Conservation (phyloP, 495 filamentous ascomycete species). For the Xylaria telfairii region DNA sequence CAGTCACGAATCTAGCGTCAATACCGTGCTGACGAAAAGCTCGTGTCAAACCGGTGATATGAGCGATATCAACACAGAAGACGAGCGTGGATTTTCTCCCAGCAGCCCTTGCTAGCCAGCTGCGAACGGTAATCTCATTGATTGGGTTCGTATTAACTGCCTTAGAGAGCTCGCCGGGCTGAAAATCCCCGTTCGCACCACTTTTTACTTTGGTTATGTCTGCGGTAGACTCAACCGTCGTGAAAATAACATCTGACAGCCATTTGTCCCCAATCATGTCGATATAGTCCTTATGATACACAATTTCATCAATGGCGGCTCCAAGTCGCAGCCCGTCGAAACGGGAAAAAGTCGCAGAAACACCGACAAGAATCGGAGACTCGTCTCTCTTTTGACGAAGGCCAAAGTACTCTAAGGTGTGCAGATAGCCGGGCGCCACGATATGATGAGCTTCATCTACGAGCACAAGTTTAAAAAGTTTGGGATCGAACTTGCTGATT, state of each 20-base stretch:
- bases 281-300: constrained; percentile 96
- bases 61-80: constrained; percentile 88
- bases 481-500: constrained; percentile 80
- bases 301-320: constrained; percentile 90
- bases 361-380: constrained; percentile 81
- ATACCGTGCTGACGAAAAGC: constrained; percentile 78
- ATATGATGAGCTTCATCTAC: constrained; percentile 99
- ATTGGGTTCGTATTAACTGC: constrained; percentile 79
- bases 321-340: constrained; percentile 89
- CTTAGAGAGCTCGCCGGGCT: constrained; percentile 69
- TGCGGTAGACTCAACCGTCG: constrained; percentile 82
- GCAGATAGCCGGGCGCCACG: constrained; percentile 79
- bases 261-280: constrained; percentile 93
- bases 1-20: constrained; percentile 84
- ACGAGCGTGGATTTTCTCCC: constrained; percentile 83
- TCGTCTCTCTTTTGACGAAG: constrained; percentile 59
- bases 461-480: constrained; percentile 83
- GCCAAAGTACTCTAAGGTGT: constrained; percentile 74
- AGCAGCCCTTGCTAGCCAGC: constrained; percentile 79
- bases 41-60: constrained; percentile 74
- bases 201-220: constrained; percentile 73
- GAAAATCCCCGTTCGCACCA: constrained; percentile 78
- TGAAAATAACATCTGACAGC: constrained; percentile 88
- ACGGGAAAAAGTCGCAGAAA: constrained; percentile 91
- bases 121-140: constrained; percentile 81